phyloP scores from a whole-genome alignment of 768 basidiomycete species.

The Vararia minispora region DNA sequence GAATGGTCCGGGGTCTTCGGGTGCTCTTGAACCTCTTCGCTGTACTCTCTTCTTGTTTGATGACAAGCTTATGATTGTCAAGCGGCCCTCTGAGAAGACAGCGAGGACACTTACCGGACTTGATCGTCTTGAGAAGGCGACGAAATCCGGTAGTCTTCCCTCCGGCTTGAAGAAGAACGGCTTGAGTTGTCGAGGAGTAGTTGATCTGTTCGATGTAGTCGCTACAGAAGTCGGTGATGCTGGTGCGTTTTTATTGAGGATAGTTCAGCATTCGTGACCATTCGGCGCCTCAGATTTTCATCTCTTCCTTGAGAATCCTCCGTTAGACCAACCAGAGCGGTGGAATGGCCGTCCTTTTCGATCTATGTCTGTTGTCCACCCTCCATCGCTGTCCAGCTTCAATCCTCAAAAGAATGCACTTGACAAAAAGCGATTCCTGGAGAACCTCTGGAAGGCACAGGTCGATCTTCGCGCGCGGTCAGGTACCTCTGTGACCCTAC shows the following conservation, averaged over 20 bases:
- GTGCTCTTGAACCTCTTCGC: conserved; percentile 42
- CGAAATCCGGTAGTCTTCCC: conserved; percentile 50
- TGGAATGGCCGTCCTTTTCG: conserved; percentile 88
- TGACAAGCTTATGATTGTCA: conserved; percentile 86
- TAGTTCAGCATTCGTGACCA: conserved; percentile 2
- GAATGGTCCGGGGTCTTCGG: conserved; percentile 33
- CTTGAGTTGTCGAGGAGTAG: conserved; percentile 73
- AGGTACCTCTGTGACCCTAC: conserved; percentile 64
- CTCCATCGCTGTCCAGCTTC: conserved; percentile 53
- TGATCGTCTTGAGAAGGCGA: conserved; percentile 65
- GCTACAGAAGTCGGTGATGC: conserved; percentile 79
- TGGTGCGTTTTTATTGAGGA: conserved; percentile 35
- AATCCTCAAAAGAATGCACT: conserved; percentile 52
- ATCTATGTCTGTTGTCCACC: conserved; percentile 64
- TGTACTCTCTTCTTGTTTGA: conserved; percentile 91
- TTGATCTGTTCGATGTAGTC: conserved; percentile 77
- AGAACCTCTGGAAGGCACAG: conserved; percentile 85
- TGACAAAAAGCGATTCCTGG: conserved; percentile 76
- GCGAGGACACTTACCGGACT: conserved; percentile 65
- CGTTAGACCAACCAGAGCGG: conserved; percentile 69
- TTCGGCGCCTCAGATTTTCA: conserved; percentile 55
- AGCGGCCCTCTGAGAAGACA: conserved; percentile 70
- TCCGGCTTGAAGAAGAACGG: conserved; percentile 65
- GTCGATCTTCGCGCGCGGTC: conserved; percentile 64
- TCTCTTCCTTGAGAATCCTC: conserved; percentile 73